Percentiles rank a stretch among this genome's conserved stretches.
phyloP scores from a whole-genome alignment of 495 filamentous ascomycete species.

The Aspergillus asperescens region DNA sequence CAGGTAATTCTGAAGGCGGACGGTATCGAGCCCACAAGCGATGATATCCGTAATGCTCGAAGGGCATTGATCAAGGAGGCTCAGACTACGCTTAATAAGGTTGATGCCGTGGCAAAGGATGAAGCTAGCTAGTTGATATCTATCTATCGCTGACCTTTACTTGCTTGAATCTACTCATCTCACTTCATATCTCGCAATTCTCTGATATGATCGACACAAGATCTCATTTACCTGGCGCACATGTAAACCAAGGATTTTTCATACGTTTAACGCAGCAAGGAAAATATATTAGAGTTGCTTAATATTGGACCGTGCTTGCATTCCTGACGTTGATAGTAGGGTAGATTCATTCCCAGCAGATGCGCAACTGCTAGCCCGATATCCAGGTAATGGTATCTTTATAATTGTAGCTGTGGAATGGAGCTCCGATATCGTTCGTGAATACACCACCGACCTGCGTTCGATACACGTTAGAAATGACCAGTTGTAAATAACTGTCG shows the following conservation, averaged over 20 bases:
- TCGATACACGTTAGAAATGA: conserved; percentile 9
- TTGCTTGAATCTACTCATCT: neutral
- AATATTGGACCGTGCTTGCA: neutral
- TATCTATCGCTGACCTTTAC: neutral
- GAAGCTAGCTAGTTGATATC: conserved; percentile 22
- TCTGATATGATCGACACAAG: neutral
- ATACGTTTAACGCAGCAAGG: neutral
- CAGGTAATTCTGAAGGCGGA: conserved; percentile 84
- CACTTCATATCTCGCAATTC: neutral
- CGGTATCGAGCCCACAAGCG: conserved; percentile 67
- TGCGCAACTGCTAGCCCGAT: neutral
- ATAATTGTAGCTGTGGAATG: neutral
- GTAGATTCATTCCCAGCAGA: too few relatives aligned
- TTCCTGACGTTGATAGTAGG: neutral
- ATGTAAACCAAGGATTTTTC: neutral
- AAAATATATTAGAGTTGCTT: neutral
- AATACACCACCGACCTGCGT: neutral
- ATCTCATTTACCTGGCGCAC: neutral
- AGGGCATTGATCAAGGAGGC: conserved; percentile 72
- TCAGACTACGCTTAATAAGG: conserved; percentile 55
- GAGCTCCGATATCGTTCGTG: conserved; percentile 1
- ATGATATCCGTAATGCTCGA: conserved; percentile 59
- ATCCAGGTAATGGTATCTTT: conserved; percentile 3
- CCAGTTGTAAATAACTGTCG: neutral
- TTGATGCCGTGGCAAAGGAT: conserved; percentile 48